phyloP scores from a whole-genome alignment of 2,329 filamentous ascomycete species.

The Penicillium sp. region DNA sequence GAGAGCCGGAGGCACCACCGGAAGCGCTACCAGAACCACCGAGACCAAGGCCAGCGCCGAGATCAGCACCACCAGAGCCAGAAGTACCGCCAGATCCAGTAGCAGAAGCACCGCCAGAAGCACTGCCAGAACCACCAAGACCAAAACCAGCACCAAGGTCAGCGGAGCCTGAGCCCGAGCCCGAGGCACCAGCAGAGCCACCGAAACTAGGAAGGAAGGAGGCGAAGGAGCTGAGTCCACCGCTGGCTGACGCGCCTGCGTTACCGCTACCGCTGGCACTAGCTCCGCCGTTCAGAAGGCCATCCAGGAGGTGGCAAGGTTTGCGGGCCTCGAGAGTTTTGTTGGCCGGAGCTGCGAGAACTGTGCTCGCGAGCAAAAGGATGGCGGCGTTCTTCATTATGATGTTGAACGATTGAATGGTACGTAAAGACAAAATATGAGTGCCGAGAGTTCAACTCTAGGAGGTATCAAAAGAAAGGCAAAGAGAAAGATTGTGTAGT shows the following conservation, averaged over 20 bases:
- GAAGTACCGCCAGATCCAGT: slow-evolving; percentile 1
- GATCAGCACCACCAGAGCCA: background rate
- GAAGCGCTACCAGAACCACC: slow-evolving; percentile 4
- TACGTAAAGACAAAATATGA: background rate
- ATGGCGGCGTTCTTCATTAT: slow-evolving; percentile 18
- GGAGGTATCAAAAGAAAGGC: background rate
- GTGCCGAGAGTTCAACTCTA: slow-evolving; percentile 7
- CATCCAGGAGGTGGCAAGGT: slow-evolving; percentile 13
- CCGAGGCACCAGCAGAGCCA: slow-evolving; percentile 2
- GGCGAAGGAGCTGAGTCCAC: slow-evolving; percentile 8
- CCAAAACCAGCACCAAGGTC: background rate
- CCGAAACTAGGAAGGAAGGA: slow-evolving; percentile 1
- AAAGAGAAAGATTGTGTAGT: slow-evolving; percentile 8
- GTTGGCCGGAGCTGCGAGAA: slow-evolving; percentile 16
- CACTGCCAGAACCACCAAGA: background rate
- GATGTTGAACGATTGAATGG: slow-evolving; percentile 9
- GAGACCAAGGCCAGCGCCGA: slow-evolving; percentile 4
- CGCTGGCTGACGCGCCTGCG: slow-evolving; percentile 2
- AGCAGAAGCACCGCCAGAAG: background rate
- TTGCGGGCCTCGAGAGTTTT: slow-evolving; percentile 17
- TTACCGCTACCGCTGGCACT: slow-evolving; percentile 2
- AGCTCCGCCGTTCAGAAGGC: background rate
- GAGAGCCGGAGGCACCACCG: background rate
- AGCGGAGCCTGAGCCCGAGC: slow-evolving; percentile 2
- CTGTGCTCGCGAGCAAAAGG: slow-evolving; percentile 17